Percentiles rank a stretch among this genome's conserved stretches.
Evolutionary conservation across 352 stramenopile genomes (phyloP).

Genomic region (Halophytophthora batemanensis): DNA sequence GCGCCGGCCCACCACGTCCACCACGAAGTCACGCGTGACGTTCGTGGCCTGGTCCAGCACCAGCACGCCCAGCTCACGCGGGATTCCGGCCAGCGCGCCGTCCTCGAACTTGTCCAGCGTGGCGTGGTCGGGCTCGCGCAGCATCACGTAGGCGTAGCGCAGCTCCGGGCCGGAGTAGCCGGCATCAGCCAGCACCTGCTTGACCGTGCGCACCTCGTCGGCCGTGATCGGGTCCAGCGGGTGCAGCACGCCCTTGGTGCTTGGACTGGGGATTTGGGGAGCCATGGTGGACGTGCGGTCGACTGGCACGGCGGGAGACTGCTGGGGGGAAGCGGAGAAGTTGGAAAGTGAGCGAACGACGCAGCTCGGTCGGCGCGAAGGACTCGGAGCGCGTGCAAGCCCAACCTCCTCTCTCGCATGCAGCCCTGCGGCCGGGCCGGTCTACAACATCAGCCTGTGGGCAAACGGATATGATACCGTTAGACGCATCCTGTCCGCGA

Average conservation of each 20-base stretch:
- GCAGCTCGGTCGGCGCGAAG: too few species aligned
- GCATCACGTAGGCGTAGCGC: slow-evolving; percentile 23
- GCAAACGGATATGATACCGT: slow-evolving; percentile 5
- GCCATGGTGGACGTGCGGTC: background rate
- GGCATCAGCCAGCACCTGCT: slow-evolving; percentile 15
- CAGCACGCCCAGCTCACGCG: slow-evolving; percentile 18
- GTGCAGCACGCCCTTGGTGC: slow-evolving; percentile 4
- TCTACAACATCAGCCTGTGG: too few species aligned
- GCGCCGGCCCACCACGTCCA: slow-evolving; percentile 5
- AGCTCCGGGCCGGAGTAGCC: slow-evolving; percentile 8
- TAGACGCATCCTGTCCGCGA: too few species aligned
- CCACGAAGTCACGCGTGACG: slow-evolving; percentile 11
- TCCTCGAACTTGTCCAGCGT: slow-evolving; percentile 14
- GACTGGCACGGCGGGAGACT: background rate
- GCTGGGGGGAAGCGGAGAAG: slow-evolving; percentile 2
- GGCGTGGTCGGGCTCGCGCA: slow-evolving; percentile 19
- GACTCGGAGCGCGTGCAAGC: too few species aligned
- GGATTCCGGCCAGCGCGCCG: slow-evolving; percentile 7
- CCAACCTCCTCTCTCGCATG: too few species aligned
- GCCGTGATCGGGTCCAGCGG: slow-evolving; percentile 21
- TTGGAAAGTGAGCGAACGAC: slow-evolving; percentile 4
- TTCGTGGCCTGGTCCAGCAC: slow-evolving; percentile 14
- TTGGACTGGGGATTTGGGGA: background rate
- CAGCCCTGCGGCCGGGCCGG: too few species aligned
- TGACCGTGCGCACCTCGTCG: slow-evolving; percentile 13